Evolutionary conservation across 768 basidiomycete species (phyloP), one percentile per base, ranked within the genome.

Genomic region (Rhodosporidiobolus odoratus): DNA sequence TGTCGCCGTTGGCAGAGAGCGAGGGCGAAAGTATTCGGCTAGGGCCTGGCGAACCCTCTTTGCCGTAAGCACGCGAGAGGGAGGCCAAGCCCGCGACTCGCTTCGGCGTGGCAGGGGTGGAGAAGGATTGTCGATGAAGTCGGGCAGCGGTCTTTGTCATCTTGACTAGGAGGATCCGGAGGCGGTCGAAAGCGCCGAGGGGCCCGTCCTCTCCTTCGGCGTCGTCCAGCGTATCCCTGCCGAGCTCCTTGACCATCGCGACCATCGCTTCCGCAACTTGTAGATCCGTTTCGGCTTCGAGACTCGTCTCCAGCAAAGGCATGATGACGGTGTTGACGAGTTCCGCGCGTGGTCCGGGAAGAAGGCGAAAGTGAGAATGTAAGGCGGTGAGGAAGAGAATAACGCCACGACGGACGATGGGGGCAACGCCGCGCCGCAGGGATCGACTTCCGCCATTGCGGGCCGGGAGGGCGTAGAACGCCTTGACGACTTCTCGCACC

Each of bases 261-360:
- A 79, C 75, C 19, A 79, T 77, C 25, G 71, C 72, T 60, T 77
- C 75, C 48, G 75, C 75, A 54, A 82, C 78, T n/a, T 70, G 75
- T 10, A 76, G 74, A 38, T 80, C 79, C 59, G 68, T 68, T 67
- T 80, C 78, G 25, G 71, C 63, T 50, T 77, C 66, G 35, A 81
- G 68, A 13, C 77, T 77, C 43, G 76, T 68, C 65, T 81, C 81
- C 25, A 80, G 67, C 40, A 81, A 76, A 4, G 80, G 80, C 35
- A 81, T 73, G 54, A 82, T 69, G 47, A 80, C 78, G 32, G 72
- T 48, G 25, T 76, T 74, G 43, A 81, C 77, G 4, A 81, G 74
- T 47, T 76, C 72, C 2, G 69, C 62, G 21, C 81, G 73, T 6
- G 76, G 70, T 17, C 67, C 75, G 25, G 75, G 65, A 41, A 80